Base-by-base conservation (phyloP, 768 basidiomycete species). In the Leccinum obscurum region DNA sequence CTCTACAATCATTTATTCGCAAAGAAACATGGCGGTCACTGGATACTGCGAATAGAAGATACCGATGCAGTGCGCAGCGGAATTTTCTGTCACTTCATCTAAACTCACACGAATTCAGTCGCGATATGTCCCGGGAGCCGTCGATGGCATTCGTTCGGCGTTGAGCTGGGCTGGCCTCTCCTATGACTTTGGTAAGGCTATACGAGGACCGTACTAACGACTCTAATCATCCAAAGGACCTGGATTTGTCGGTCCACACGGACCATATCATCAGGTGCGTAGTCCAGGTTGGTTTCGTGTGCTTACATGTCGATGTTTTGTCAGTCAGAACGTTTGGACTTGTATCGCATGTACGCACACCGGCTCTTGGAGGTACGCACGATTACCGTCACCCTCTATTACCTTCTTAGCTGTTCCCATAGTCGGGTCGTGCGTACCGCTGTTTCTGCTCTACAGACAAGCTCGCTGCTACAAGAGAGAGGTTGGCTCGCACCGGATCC, bases 1-100 rank as follows among this genome's bases (percentile, higher is more conserved):
- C 77, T 99, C 2, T 96, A 94, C 75, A 98, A 98, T 68, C 84
- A 97, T 68, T 75, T 98, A 0, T 87, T 89, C 58, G 92, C 96
- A 9, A 83, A 82, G 66, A 93, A 92, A 72, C 78, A 84, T 14
- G 86, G 85, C 3, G 97, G 96, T 2, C 89, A 89, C 68, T 97
- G 93, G 93, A 84, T 98, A 39, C 76, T 98, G 66, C 80, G 97
- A 54, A 87, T 98, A 44, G 96, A 98, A 74, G 97, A 98, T 72
- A 99, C 97, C 0, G 97, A 99, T 72, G 78, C 87, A 63, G 96
- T 95, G 64, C 65, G 87, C 70, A n/a, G 14, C 14, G n/a, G 8
- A 39, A 17, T 17, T 52, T 30, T 56, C 56, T 24, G 32, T 39
- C 20, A 9, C 6, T 51, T 8, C 26, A 14, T 15, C 17, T 44